Base-by-base conservation (phyloP, 2,329 filamentous ascomycete species). In the Trichophyton benhamiae region DNA sequence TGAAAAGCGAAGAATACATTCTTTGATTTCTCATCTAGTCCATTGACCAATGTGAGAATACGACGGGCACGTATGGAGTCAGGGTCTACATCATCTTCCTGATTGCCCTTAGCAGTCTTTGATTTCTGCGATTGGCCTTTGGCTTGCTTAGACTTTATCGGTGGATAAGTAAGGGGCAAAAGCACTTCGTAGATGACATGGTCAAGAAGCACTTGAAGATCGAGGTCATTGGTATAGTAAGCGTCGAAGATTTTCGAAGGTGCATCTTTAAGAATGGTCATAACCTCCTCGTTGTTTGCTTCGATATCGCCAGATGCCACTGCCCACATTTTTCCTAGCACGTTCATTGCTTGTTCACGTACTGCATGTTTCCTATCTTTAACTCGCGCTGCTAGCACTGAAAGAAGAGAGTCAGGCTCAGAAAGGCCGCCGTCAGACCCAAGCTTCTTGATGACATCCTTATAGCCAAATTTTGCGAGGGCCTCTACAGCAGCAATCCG, bases 281-380 rank as follows among this genome's bases (percentile, higher is more conserved):
- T 82, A 20, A 95, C 87, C 17, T 81, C 78, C 67, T 96, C 89
- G 67, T 92, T 87, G 13, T 89, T 89, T 59, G 87, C 84, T 25
- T 89, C 85, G 67, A 99, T 88, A 68, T 96, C 91, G 17, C 90
- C 89, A 17, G 87, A 84, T 11, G 89, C 92, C 17, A 95, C 91
- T n/a, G 89, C 91, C 94, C 94, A 99, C 30, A 97, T 85, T 64
- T 86, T 89, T 9, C 84, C 89, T 1, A 97, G 78, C 7, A 95
- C 80, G 58, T 85, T 87, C 83, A 96, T 95, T 25, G 90, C 91
- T 67, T 92, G 89, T 44, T 88, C 85, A 62, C 92, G 88, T 9
- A 99, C 89, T 48, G 83, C 79, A 13, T 86, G 83, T 71, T 87
- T 92, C 64, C 87, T 87, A 75, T 99, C 95, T 67, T 91, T 90